Conservation (phyloP, 2,329 filamentous ascomycete species). For the Leptodontidium sp. region DNA sequence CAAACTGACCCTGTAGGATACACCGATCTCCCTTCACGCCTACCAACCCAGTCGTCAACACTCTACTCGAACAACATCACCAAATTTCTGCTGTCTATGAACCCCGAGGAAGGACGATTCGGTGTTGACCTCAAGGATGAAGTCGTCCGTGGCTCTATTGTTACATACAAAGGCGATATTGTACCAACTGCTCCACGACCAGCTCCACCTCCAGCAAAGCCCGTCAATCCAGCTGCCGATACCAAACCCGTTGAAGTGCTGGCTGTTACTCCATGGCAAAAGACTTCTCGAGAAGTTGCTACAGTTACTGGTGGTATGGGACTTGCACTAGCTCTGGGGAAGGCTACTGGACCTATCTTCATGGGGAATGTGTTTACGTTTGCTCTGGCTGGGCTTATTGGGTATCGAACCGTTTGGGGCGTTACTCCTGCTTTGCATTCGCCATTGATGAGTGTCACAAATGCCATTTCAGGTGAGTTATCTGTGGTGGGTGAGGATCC, state of each 20-base stretch:
- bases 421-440: conserved; percentile 85
- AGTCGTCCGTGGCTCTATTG: conserved; percentile 85
- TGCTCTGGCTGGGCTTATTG: conserved; percentile 82
- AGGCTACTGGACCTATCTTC: conserved; percentile 81
- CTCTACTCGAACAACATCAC: conserved; percentile 95
- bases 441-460: conserved; percentile 91
- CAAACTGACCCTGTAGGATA: conserved; percentile 62
- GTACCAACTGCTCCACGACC: conserved; percentile 79
- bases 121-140: conserved; percentile 84
- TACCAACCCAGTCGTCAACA: conserved; percentile 89
- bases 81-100: conserved; percentile 85
- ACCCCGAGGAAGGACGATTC: conserved; percentile 79
- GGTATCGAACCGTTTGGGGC: conserved; percentile 89
- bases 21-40: conserved; percentile 84
- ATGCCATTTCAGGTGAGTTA: conserved; percentile 78
- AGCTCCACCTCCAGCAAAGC: conserved; percentile 60
- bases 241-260: conserved; percentile 64
- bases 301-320: conserved; percentile 81
- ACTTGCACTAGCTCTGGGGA: conserved; percentile 77
- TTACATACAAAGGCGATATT: conserved; percentile 79
- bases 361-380: conserved; percentile 91
- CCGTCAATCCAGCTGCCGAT: conserved; percentile 58
- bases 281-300: conserved; percentile 77
- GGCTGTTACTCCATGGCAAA: conserved; percentile 83
- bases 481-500: conserved; percentile 12